Conservation (phyloP, 306 rosid genomes). For the Medicago lupulina region DNA sequence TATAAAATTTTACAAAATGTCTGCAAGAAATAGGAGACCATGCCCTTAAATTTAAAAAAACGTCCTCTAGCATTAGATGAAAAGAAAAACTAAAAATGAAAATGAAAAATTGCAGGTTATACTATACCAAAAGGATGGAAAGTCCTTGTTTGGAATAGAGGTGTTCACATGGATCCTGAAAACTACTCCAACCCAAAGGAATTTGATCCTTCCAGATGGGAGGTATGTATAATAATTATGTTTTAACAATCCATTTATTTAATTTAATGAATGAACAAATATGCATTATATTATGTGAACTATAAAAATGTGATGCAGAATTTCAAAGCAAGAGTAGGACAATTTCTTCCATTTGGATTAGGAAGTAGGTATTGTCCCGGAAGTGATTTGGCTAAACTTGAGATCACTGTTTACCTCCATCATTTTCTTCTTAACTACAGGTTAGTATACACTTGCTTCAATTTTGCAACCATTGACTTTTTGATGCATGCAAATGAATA, state of each 20-base stretch:
- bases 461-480: neutral
- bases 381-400: conserved; percentile 63
- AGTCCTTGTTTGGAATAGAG: conserved; percentile 68
- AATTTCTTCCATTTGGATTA: conserved; percentile 67
- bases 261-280: conserved; percentile 19
- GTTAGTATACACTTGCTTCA: conserved; percentile 30
- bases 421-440: conserved; percentile 66
- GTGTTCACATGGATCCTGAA: conserved; percentile 76
- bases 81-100: neutral
- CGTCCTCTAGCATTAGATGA: neutral
- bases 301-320: conserved; percentile 48
- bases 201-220: conserved; percentile 74
- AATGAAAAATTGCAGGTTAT: conserved; percentile 51
- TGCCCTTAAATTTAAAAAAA: neutral
- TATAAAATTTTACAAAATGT: neutral
- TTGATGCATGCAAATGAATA: neutral
- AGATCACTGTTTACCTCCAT: conserved; percentile 65
- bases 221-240: conserved; percentile 42
- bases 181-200: conserved; percentile 59
- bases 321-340: conserved; percentile 55
- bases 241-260: neutral
- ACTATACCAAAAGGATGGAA: conserved; percentile 78
- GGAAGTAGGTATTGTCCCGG: conserved; percentile 73
- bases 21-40: neutral
- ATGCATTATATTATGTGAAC: conserved; percentile 4